Evolutionary conservation across 2,329 filamentous ascomycete species (phyloP), one percentile per base, ranked within the genome.

Genomic region (Ophiocordyceps unilateralis): DNA sequence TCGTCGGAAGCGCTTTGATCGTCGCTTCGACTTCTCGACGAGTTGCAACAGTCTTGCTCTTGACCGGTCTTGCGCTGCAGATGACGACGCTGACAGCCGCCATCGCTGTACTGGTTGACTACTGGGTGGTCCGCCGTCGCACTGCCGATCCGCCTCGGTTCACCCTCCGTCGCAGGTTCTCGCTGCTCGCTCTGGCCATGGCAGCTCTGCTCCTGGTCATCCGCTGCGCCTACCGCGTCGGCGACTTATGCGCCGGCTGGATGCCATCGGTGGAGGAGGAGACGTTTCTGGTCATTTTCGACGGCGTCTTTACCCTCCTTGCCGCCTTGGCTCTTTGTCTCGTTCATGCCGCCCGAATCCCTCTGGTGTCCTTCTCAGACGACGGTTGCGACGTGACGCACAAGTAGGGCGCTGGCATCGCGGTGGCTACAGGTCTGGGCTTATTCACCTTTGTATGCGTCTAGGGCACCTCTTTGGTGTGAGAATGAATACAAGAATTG

Each of bases 211-310:
- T 72, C 39, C 75, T 83, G 51, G 68, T 82, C 40, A 66, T 72
- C 21, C 67, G 80, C 39, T 80, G 74, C 51, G 66, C 72, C 42
- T 83, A 75, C 57, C 72, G 80, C 46, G 74, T 81, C 30, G 72
- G 71, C 5, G 80, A 84, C 64, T 61, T 84, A 43, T 70, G 67
- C 47, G 68, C 78, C 28, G 79, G 79, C 4, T 83, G 75, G 1
- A 53, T 61, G 1, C n/a, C n/a, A n/a, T 56, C 81, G 47, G 74
- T 80, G 43, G 58, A 57, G 44, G 59, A 76, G 34, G 62, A 77
- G 57, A 50, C 55, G 1, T 57, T 68, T 5, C 76, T 77, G 47
- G 71, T 76, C 47, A 61, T 60, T 1, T 58, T 76, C 3, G 73
- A 76, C 61, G 69, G 69, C 34, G 46, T 53, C 14, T 44, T 64